phyloP scores from a whole-genome alignment of 2,329 filamentous ascomycete species.

The Calonectria pseudoturangicola region DNA sequence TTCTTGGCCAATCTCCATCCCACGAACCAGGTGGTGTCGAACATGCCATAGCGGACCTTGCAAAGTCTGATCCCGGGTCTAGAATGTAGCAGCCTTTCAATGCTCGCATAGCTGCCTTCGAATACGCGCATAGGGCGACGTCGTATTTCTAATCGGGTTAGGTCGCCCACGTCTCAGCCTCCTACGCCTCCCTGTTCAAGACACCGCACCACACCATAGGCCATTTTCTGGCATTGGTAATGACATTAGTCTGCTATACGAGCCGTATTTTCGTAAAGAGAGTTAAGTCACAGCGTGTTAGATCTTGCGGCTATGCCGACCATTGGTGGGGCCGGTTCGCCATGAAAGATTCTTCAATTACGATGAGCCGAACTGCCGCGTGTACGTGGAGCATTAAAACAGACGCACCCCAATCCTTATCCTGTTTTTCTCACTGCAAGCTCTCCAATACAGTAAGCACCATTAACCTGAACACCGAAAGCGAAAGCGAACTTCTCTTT shows the following conservation, averaged over 20 bases:
- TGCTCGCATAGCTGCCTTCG: neutral
- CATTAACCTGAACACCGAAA: slow-evolving; percentile 4
- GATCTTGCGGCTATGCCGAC: slow-evolving; percentile 6
- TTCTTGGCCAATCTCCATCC: slow-evolving; percentile 15
- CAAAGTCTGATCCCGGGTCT: slow-evolving; percentile 2
- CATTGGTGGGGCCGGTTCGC: slow-evolving; percentile 16
- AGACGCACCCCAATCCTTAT: slow-evolving; percentile 10
- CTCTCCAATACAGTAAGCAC: neutral
- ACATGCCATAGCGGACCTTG: slow-evolving; percentile 7
- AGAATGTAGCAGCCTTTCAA: neutral
- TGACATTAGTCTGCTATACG: neutral
- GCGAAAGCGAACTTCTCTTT: neutral
- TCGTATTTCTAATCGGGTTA: neutral
- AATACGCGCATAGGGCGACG: slow-evolving; percentile 13
- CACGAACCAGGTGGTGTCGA: slow-evolving; percentile 20
- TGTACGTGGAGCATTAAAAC: slow-evolving; percentile 18
- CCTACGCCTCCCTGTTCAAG: neutral
- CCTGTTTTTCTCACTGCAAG: neutral
- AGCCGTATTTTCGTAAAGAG: slow-evolving; percentile 18
- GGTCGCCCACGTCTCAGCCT: too few relatives aligned
- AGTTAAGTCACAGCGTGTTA: neutral
- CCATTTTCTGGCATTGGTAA: neutral
- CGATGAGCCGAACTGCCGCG: slow-evolving; percentile 6
- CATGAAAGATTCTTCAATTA: slow-evolving; percentile 24
- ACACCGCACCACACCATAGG: neutral